Conservation (phyloP, 306 rosid genomes). For the Ceratonia siliqua region DNA sequence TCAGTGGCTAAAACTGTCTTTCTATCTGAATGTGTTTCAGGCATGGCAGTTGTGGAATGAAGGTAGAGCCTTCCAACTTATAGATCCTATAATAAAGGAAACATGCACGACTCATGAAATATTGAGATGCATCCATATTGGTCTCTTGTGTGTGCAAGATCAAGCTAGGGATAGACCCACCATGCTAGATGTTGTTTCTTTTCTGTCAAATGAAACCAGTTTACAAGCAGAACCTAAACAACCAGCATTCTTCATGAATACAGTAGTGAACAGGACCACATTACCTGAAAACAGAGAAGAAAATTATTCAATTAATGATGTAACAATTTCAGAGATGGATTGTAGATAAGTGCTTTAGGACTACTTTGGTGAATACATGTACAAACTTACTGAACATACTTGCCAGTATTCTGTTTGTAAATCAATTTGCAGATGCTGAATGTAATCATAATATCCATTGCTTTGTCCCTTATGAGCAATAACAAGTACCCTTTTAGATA, state of each 20-base stretch:
- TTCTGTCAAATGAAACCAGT: slow-evolving; percentile 22
- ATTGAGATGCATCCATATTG: neutral
- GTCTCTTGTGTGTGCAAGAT: too few species aligned
- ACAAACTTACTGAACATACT: too few species aligned
- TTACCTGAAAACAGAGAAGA: neutral
- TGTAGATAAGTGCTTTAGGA: neutral
- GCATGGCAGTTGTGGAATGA: slow-evolving; percentile 32
- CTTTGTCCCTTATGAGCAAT: too few species aligned
- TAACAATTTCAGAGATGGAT: slow-evolving; percentile 21
- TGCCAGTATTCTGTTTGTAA: neutral
- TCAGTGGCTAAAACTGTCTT: neutral
- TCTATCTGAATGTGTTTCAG: neutral
- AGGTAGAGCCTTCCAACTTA: neutral
- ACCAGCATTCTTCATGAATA: neutral
- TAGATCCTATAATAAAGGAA: neutral
- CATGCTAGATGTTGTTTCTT: neutral
- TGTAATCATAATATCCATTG: too few species aligned
- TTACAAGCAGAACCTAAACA: slow-evolving; percentile 30
- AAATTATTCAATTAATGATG: neutral
- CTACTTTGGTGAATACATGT: neutral
- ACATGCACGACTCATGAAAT: neutral
- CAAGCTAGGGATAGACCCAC: too few species aligned
- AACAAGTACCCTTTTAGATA: too few species aligned
- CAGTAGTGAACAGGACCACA: neutral
- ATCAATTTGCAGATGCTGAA: neutral